Percentiles rank a stretch among this genome's conserved stretches.
These are phyloP conservation scores for Trichocladium antarcticum DNA, from an alignment of 495 filamentous ascomycete species.

Conservation along the genomic window DNA sequence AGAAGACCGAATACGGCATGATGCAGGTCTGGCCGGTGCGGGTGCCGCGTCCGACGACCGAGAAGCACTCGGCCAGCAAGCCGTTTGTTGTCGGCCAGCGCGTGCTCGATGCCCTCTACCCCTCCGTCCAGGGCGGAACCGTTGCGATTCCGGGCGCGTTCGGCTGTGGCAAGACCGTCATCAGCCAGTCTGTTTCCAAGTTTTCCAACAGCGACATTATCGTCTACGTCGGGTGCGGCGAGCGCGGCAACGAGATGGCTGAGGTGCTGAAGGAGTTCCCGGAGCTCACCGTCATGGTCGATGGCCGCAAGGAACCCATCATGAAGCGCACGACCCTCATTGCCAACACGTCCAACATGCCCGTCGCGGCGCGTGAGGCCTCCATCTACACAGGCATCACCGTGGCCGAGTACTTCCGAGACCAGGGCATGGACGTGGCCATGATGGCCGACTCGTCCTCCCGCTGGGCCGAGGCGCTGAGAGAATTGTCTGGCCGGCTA, in stretches of 20 bases:
- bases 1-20: slow-evolving; percentile 85
- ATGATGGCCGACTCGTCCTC: slow-evolving; percentile 99
- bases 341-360: slow-evolving; percentile 99
- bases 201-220: slow-evolving; percentile 99
- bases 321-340: slow-evolving; percentile 99
- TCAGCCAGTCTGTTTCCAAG: slow-evolving; percentile 94
- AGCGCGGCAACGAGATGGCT: slow-evolving; percentile 99
- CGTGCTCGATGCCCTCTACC: slow-evolving; percentile 95
- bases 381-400: slow-evolving; percentile 99
- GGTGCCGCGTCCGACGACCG: slow-evolving; percentile 78
- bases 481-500: slow-evolving; percentile 97
- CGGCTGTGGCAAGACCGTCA: slow-evolving; percentile 98
- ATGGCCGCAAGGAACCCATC: slow-evolving; percentile 92
- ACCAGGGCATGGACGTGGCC: slow-evolving; percentile 93
- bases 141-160: slow-evolving; percentile 98
- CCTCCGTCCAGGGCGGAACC: slow-evolving; percentile 91
- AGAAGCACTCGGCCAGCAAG: slow-evolving; percentile 75
- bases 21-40: slow-evolving; percentile 99
- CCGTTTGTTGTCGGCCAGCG: slow-evolving; percentile 95
- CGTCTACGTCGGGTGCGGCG: slow-evolving; percentile 90
- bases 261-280: slow-evolving; percentile 99
- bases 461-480: slow-evolving; percentile 94
- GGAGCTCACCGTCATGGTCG: slow-evolving; percentile 80
- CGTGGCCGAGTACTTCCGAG: slow-evolving; percentile 95
- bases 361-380: slow-evolving; percentile 93